A percentile compares a stretch with the other conserved stretches of the same genome.
These are phyloP conservation scores for Tieghemostelium lacteum DNA, from an alignment of 78 protist species.

Conservation along the genomic window DNA sequence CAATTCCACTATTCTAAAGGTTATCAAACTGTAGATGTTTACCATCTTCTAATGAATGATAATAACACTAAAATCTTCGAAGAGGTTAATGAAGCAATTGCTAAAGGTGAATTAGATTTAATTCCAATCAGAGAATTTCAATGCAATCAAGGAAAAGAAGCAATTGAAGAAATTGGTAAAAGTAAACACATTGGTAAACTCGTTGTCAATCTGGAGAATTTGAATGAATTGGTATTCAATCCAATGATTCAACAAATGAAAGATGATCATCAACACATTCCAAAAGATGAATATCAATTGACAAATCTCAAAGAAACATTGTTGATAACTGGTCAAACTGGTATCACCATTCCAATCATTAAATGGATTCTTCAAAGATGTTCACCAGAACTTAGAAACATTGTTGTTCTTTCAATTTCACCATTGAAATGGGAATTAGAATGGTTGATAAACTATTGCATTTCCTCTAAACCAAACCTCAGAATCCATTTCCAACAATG, in stretches of 20 bases:
- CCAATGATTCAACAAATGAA: constrained; percentile 1
- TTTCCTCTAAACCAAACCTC: not conserved
- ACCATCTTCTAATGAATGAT: too few species aligned
- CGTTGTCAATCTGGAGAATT: constrained; percentile 19
- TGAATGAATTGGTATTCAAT: not conserved
- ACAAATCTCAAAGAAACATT: not conserved
- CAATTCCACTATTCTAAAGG: not conserved
- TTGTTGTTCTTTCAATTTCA: constrained; percentile 28
- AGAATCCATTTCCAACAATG: constrained; percentile 8
- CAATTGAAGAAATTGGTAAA: constrained; percentile 38
- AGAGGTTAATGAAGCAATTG: not conserved
- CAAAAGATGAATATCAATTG: not conserved
- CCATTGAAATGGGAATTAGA: constrained; percentile 49
- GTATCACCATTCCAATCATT: constrained; percentile 21
- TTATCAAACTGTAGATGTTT: too few species aligned
- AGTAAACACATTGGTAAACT: constrained; percentile 50
- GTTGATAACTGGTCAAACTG: constrained; percentile 60
- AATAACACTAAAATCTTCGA: too few species aligned
- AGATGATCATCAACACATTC: not conserved
- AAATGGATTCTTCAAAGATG: constrained; percentile 30
- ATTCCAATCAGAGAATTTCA: constrained; percentile 15
- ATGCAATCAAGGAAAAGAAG: constrained; percentile 23
- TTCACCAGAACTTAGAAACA: constrained; percentile 11
- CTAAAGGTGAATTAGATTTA: not conserved
- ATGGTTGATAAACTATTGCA: constrained; percentile 4